A percentile compares a stretch with the other conserved stretches of the same genome.
Conservation (phyloP, 768 basidiomycete species). For the Sporobolomyces phaffii region DNA sequence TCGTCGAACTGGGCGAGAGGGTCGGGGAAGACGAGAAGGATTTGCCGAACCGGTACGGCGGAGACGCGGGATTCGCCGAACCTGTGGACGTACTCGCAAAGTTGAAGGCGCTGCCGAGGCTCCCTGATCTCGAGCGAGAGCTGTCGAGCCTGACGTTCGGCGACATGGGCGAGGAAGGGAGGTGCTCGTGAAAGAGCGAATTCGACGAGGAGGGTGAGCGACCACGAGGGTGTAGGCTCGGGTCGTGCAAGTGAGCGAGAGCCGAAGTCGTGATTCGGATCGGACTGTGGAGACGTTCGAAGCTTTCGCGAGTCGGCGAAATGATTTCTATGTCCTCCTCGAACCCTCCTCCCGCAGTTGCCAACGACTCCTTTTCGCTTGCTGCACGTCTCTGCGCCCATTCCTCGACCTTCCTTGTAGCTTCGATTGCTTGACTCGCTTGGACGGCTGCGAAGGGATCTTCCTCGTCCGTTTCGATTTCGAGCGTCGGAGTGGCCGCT, state of each 20-base stretch:
- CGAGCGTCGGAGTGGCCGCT: not conserved
- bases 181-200: not conserved
- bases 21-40: not conserved
- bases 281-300: not conserved
- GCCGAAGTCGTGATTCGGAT: not conserved
- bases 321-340: slow-evolving; percentile 16
- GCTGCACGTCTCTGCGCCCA: slow-evolving; percentile 5
- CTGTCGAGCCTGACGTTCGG: not conserved
- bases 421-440: not conserved
- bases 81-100: too few relatives aligned
- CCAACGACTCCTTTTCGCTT: not conserved
- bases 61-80: not conserved
- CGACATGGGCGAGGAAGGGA: not conserved
- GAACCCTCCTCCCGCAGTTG: not conserved
- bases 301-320: not conserved
- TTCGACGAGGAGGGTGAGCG: not conserved
- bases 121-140: not conserved
- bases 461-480: slow-evolving; percentile 30
- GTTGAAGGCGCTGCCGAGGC: not conserved
- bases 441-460: slow-evolving; percentile 19
- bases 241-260: not conserved
- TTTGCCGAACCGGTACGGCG: slow-evolving; percentile 6
- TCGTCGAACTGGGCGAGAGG: not conserved
- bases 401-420: slow-evolving; percentile 2
- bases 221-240: not conserved